phyloP scores from a whole-genome alignment of 192 early-diverging fungal genomes.

The Coemansia sp. region DNA sequence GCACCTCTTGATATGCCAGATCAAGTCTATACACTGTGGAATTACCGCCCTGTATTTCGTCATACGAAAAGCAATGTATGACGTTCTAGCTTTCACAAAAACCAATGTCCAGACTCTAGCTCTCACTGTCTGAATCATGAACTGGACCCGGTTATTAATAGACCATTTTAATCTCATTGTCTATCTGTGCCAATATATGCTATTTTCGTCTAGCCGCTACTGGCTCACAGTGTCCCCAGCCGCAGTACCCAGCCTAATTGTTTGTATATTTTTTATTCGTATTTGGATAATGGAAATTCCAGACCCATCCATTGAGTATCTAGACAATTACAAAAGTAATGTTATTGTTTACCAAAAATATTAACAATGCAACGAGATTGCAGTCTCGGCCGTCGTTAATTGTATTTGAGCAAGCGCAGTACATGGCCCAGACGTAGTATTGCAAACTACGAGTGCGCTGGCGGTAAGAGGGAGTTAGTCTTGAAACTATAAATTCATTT shows the following conservation, averaged over 20 bases:
- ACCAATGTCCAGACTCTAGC: not conserved
- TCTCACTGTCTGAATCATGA: not conserved
- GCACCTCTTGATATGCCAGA: slow-evolving; percentile 4
- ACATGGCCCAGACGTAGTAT: not conserved
- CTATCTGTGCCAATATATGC: not conserved
- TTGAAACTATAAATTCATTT: not conserved
- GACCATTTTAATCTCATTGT: slow-evolving; percentile 3
- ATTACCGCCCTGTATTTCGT: too few relatives aligned
- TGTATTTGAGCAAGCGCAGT: not conserved
- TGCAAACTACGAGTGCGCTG: not conserved
- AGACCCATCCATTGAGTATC: slow-evolving; percentile 1
- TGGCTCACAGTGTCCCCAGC: too few relatives aligned
- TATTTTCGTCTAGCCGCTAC: not conserved
- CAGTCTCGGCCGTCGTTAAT: not conserved
- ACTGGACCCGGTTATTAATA: not conserved
- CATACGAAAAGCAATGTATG: too few relatives aligned
- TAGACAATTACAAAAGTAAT: slow-evolving; percentile 2
- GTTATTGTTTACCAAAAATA: slow-evolving; percentile 5
- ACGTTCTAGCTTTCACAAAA: too few relatives aligned
- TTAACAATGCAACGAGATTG: not conserved
- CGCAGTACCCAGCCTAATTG: too few relatives aligned
- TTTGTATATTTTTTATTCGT: not conserved
- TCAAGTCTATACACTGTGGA: not conserved
- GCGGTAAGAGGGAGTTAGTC: not conserved
- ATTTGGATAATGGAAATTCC: not conserved